Conservation (phyloP, 192 early-diverging fungal genomes). For the Chytriomyces sp. region DNA sequence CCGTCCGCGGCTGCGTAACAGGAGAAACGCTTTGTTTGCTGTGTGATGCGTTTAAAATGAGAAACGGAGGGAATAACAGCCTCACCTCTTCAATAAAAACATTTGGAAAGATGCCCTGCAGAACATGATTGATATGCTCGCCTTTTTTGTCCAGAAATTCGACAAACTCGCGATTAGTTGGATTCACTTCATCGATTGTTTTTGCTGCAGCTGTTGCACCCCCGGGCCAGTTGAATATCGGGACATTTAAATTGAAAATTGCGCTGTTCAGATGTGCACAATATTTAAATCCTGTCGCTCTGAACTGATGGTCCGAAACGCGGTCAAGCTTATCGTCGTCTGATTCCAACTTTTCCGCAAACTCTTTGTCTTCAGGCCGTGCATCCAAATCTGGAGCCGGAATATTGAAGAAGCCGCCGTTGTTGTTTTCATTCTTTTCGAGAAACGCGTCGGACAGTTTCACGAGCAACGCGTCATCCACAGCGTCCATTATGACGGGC, state of each 20-base stretch:
- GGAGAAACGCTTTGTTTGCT: slow-evolving; percentile 46
- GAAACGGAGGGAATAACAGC: no score
- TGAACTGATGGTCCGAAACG: slow-evolving; percentile 20
- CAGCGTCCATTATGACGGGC: no score
- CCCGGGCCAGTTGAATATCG: slow-evolving; percentile 31
- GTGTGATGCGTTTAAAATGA: no score
- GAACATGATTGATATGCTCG: neutral
- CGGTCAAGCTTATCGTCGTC: no score
- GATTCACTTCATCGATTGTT: slow-evolving; percentile 22
- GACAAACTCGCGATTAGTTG: slow-evolving; percentile 33
- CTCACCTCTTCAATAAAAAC: slow-evolving; percentile 25
- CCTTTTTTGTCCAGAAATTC: slow-evolving; percentile 46
- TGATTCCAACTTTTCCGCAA: no score
- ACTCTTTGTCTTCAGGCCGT: no score
- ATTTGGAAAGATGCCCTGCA: slow-evolving; percentile 4
- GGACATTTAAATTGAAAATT: slow-evolving; percentile 38
- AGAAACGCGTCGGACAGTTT: no score
- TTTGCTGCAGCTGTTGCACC: slow-evolving; percentile 1
- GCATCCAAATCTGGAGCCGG: no score
- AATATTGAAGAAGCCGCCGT: no score
- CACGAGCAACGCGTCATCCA: no score
- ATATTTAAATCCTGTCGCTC: slow-evolving; percentile 39
- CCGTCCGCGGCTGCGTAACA: slow-evolving; percentile 55
- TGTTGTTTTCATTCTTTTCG: no score
- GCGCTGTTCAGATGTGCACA: slow-evolving; percentile 51